Base-by-base conservation (phyloP, 23 red algal genomes). In the Gracilaria vermiculophylla region DNA sequence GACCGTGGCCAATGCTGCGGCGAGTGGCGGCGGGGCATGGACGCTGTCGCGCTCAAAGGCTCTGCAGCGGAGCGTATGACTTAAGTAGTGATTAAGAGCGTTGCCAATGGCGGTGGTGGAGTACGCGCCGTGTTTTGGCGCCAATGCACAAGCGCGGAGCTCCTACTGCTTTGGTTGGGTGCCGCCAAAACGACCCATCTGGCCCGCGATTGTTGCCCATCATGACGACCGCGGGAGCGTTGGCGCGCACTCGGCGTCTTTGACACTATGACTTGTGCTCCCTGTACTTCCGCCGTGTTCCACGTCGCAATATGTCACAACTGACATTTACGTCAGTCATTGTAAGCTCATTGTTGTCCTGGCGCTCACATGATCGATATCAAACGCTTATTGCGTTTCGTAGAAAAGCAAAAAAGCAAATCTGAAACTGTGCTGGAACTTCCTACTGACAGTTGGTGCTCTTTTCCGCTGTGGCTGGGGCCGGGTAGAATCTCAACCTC, bases 91-190 rank as follows among this genome's bases (percentile, higher is more conserved):
- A 4, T 8, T 23, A 25, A 1, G 29, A 28, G 24, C 55, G 55
- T 28, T 8, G 29, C 29, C 28, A 25, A 64, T 34, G 12, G 32
- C 20, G 58, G 3, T 9, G 29, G 58, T 10, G 6, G 20, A 35
- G 29, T 35, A 28, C 20, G 29, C 58, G 29, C 58, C 58, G 58
- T 48, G 67, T 73, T 73, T 73, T 73, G 67, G 67, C 67, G 67
- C 67, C 37, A 73, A 73, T 37, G 67, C 40, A 1, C 15, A 1
- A 41, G n/a, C 7, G n/a, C 28, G 3, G 6, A 48, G 36, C 20
- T 36, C 37, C 43, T 47, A 47, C 43, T 47, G 55, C 55, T 7
- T 60, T 60, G 27, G 4, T 19, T 60, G 55, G 55, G 55, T 60
- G 55, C 55, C 55, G 55, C 55, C 55, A 60, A 60, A 60, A 60